Evolutionary conservation across 169 alveolate genomes (phyloP).

Genomic region (Eimeria necatrix): DNA sequence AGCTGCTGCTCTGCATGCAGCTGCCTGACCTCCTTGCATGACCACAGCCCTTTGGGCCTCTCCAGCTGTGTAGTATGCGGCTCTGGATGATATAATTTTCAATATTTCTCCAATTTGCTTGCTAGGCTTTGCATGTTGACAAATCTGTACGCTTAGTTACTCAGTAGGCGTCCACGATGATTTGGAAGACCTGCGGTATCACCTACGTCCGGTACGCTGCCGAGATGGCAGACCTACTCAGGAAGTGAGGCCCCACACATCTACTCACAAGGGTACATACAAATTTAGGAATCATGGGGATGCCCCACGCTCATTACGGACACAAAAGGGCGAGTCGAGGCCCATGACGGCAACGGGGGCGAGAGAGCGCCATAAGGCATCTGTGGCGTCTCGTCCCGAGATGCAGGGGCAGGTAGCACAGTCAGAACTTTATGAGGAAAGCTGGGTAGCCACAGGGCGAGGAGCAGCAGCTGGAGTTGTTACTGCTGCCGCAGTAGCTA

Average conservation of each 20-base stretch:
- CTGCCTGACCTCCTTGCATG: not conserved
- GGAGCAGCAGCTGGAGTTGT: not conserved
- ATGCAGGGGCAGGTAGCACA: too few species aligned
- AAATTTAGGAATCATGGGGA: too few species aligned
- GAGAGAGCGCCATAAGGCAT: too few species aligned
- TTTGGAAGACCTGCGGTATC: slow-evolving; percentile 73
- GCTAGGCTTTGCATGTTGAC: too few species aligned
- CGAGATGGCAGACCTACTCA: slow-evolving; percentile 76
- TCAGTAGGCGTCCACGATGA: not conserved
- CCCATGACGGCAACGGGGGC: too few species aligned
- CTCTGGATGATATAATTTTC: too few species aligned
- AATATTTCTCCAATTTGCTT: not conserved
- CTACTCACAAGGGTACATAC: not conserved
- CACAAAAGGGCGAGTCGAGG: too few species aligned
- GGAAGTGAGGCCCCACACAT: slow-evolving; percentile 69
- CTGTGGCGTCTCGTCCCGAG: too few species aligned
- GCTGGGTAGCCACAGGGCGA: too few species aligned
- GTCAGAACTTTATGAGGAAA: too few species aligned
- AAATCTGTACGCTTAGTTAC: too few species aligned
- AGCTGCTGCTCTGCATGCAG: slow-evolving; percentile 41
- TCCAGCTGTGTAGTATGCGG: not conserved
- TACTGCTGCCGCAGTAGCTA: not conserved
- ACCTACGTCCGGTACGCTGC: slow-evolving; percentile 76
- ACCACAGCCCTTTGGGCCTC: slow-evolving; percentile 13
- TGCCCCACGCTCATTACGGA: too few species aligned